Base-by-base conservation (phyloP, 2,329 filamentous ascomycete genomes). In the Hypoxylon sp. region DNA sequence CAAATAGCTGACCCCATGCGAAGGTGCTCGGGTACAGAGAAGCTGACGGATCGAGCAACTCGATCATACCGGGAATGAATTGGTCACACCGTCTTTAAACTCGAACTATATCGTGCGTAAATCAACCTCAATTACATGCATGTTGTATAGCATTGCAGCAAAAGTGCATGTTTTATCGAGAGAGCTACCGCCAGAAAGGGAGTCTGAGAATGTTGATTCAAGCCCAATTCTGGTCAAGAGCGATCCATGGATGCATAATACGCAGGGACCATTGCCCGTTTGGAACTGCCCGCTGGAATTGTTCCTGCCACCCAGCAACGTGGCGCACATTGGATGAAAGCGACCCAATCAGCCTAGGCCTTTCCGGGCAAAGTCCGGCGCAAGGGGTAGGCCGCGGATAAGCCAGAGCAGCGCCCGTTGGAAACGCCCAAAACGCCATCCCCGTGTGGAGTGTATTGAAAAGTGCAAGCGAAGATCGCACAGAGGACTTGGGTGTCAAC, bases 251-350 rank as follows among this genome's bases (percentile, higher is more conserved):
- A 68, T 68, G 67, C 67, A 67, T 70, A 57, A 70, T 68, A 38
- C 63, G 62, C 64, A 70, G 62, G 69, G 68, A 66, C 69, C 60
- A 72, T 46, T 69, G 30, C 65, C 69, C 63, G 59, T 65, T 71
- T 71, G 43, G 66, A 69, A 46, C 63, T 69, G 60, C 64, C 57
- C 67, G 45, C 50, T 67, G 53, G 63, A 63, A 60, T 70, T 62
- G 56, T 57, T 57, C 53, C 64, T 63, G 28, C 65, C 49, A 63
- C 62, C 56, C 55, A 60, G 48, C 68, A 49, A 70, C 68, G 65
- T 70, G 68, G 68, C 68, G 17, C 57, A 69, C 60, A 65, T 65
- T 67, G 53, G 66, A 67, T 34, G 63, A 71, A 63, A 66, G 59
- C 53, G 49, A 32, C n/a, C 49, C 63, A 69, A 53, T 53, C 23